Evolutionary conservation across 345 rosid genomes (phyloP).

Genomic region (Litchi chinensis): DNA sequence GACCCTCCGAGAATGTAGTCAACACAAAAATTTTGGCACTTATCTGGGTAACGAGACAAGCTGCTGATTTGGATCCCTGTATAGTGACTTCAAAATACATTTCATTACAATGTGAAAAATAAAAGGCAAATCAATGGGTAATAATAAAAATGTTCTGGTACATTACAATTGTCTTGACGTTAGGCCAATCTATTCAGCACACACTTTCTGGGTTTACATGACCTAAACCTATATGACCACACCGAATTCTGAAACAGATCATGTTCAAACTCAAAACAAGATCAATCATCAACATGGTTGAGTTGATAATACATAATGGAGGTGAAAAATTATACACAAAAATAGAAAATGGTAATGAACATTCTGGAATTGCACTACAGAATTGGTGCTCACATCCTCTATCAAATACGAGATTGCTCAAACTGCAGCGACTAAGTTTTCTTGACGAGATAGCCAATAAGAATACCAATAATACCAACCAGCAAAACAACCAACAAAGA

Average conservation of each 20-base stretch:
- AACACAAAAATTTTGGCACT: no score
- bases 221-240: constrained; percentile 14
- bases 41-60: neutral
- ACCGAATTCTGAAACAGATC: neutral
- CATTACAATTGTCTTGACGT: neutral
- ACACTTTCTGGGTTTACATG: neutral
- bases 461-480: constrained; percentile 57
- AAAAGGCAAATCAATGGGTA: neutral
- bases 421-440: constrained; percentile 27
- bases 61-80: neutral
- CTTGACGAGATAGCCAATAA: constrained; percentile 61
- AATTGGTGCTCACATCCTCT: neutral
- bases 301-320: neutral
- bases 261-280: neutral
- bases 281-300: neutral
- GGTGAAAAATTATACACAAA: constrained; percentile 11
- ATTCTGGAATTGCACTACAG: neutral
- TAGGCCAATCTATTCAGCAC: neutral
- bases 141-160: neutral
- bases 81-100: neutral
- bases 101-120: neutral
- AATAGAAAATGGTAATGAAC: neutral
- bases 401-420: neutral
- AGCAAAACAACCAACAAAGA: constrained; percentile 51
- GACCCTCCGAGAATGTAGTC: no score